phyloP scores from a whole-genome alignment of 2,329 filamentous ascomycete species.

The Fonsecaea pugnacius region DNA sequence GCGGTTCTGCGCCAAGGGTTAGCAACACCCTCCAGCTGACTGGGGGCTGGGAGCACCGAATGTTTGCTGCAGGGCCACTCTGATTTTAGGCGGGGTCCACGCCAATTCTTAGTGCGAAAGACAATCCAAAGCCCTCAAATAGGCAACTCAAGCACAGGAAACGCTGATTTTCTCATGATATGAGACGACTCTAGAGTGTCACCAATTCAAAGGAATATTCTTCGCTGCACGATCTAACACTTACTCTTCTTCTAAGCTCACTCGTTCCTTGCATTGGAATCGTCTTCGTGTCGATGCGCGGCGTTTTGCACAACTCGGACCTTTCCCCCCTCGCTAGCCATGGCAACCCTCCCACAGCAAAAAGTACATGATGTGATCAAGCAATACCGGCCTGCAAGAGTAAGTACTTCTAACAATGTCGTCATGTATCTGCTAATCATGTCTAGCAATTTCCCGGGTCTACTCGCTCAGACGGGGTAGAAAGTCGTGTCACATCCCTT shows the following conservation, averaged over 20 bases:
- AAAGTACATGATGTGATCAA: constrained; percentile 78
- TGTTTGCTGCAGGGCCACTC: not conserved
- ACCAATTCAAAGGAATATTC: not conserved
- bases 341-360: constrained; percentile 46
- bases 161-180: not conserved
- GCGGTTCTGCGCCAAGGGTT: not conserved
- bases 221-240: not conserved
- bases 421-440: constrained; percentile 1
- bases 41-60: not conserved
- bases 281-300: not conserved
- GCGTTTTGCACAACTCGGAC: not conserved
- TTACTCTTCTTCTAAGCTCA: not conserved
- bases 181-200: not conserved
- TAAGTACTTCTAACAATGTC: constrained; percentile 44
- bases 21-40: not conserved
- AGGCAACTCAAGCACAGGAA: not conserved
- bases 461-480: constrained; percentile 39
- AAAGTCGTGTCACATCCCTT: constrained; percentile 78
- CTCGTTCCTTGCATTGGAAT: not conserved
- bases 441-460: constrained; percentile 60
- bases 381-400: constrained; percentile 79
- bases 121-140: not conserved
- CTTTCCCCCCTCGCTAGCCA: constrained; percentile 6
- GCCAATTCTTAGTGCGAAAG: not conserved
- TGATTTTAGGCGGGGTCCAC: not conserved